Conservation (phyloP, 2,329 filamentous ascomycete species). For the Cercospora sesami region DNA sequence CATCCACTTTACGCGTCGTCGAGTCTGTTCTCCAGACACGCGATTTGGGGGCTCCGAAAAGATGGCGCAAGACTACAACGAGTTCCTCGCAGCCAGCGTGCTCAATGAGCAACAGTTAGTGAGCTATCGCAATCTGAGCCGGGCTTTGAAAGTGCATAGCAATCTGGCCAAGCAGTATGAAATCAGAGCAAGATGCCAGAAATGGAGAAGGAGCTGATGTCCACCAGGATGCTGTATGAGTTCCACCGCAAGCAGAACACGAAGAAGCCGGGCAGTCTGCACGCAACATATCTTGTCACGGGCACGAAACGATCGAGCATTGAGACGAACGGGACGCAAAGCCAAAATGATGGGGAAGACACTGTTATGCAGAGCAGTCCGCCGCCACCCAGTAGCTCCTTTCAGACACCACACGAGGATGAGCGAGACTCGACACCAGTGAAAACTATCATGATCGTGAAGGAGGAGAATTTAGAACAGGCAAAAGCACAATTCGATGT, state of each 20-base stretch:
- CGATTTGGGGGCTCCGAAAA: neutral
- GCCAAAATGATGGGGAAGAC: constrained; percentile 59
- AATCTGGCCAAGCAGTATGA: constrained; percentile 84
- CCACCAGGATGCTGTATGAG: constrained; percentile 74
- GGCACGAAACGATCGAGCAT: constrained; percentile 58
- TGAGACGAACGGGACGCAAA: constrained; percentile 43
- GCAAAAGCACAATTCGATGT: constrained; percentile 67
- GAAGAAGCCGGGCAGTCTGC: constrained; percentile 70
- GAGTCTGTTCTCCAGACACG: neutral
- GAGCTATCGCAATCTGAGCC: constrained; percentile 81
- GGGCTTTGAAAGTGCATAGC: constrained; percentile 78
- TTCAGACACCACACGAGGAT: constrained; percentile 47
- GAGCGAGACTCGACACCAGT: constrained; percentile 55
- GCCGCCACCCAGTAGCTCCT: constrained; percentile 66
- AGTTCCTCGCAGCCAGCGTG: constrained; percentile 72
- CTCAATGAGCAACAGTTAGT: constrained; percentile 77
- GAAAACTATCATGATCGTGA: constrained; percentile 34
- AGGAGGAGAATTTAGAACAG: constrained; percentile 40
- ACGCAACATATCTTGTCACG: constrained; percentile 88
- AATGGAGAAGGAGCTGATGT: constrained; percentile 27
- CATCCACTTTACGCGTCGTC: constrained; percentile 14
- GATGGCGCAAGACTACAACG: constrained; percentile 60
- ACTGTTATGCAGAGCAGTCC: constrained; percentile 67
- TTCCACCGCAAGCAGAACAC: constrained; percentile 78
- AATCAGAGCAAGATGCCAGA: constrained; percentile 5